These are phyloP conservation scores for Sanghuangporus weigelae DNA, from an alignment of 1,284 basidiomycete genomes.

Conservation along the genomic window DNA sequence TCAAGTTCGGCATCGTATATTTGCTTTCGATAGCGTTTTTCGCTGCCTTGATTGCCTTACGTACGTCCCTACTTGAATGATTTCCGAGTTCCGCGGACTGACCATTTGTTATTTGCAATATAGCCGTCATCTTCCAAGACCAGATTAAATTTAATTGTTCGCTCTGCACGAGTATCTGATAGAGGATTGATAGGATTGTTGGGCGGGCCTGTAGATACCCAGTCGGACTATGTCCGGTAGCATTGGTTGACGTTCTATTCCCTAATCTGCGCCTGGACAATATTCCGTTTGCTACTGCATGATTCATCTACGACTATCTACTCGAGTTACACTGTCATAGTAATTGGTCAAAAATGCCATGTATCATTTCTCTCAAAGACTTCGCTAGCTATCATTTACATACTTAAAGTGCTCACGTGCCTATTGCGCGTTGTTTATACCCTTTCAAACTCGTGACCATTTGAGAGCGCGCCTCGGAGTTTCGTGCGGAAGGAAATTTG, in stretches of 20 bases:
- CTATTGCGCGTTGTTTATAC: neutral
- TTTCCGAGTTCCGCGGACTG: neutral
- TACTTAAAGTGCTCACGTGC: neutral
- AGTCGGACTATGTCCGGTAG: neutral
- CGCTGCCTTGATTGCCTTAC: slow-evolving; percentile 76
- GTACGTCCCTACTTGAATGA: slow-evolving; percentile 42
- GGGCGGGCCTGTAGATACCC: neutral
- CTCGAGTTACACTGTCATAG: slow-evolving; percentile 9
- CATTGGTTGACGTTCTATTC: slow-evolving; percentile 1
- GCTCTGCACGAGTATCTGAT: slow-evolving; percentile 74
- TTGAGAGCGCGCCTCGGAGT: neutral
- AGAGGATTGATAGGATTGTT: neutral
- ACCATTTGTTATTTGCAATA: neutral
- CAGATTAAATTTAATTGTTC: slow-evolving; percentile 64
- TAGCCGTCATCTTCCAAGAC: slow-evolving; percentile 68
- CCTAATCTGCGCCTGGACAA: slow-evolving; percentile 7
- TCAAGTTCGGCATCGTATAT: slow-evolving; percentile 86
- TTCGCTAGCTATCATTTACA: neutral
- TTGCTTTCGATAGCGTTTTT: slow-evolving; percentile 73
- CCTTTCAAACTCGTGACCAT: neutral
- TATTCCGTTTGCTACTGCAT: neutral
- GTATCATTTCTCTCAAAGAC: slow-evolving; percentile 3
- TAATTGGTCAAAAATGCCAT: slow-evolving; percentile 5
- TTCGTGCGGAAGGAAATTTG: neutral
- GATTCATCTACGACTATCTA: slow-evolving; percentile 13